Conservation (phyloP, 1,284 basidiomycete genomes). For the Sporisorium iseilematis-ciliati region DNA sequence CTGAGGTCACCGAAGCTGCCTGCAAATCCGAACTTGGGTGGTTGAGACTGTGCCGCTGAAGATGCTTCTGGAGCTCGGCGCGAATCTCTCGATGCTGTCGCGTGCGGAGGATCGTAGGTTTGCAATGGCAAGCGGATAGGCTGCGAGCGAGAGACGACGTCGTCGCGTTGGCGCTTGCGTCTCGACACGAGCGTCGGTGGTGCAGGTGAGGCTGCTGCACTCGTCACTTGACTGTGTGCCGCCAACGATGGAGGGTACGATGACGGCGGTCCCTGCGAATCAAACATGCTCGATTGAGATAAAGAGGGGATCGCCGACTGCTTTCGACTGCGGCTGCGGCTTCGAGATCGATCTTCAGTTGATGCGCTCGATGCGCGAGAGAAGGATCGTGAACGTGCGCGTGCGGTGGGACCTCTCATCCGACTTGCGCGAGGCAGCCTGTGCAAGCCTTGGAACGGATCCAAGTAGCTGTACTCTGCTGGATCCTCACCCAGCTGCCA, state of each 20-base stretch:
- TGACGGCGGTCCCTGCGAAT: constrained; percentile 19
- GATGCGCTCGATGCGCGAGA: constrained; percentile 41
- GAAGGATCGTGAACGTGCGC: constrained; percentile 45
- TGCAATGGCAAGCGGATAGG: constrained; percentile 14
- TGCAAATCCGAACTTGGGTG: constrained; percentile 20
- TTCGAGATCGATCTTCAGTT: constrained; percentile 26
- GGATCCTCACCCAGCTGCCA: constrained; percentile 47
- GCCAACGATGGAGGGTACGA: constrained; percentile 29
- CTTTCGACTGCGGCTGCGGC: constrained; percentile 32
- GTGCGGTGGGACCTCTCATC: constrained; percentile 25
- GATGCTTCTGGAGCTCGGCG: background rate
- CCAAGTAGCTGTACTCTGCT: constrained; percentile 27
- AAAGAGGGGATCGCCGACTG: constrained; percentile 17
- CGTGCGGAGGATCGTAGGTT: constrained; percentile 5
- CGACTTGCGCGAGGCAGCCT: constrained; percentile 46
- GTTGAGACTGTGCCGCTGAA: constrained; percentile 26
- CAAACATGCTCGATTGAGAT: constrained; percentile 20
- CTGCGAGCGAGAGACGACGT: constrained; percentile 15
- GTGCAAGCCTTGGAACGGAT: constrained; percentile 47
- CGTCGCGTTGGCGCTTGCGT: constrained; percentile 19
- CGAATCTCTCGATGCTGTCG: background rate
- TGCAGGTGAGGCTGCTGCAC: constrained; percentile 13
- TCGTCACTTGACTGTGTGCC: constrained; percentile 20
- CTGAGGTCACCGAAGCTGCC: constrained; percentile 37
- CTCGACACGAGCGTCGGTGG: constrained; percentile 28